phyloP scores from a whole-genome alignment of 2,329 filamentous ascomycete genomes.

The Paecilomyces dactylethromorphus region DNA sequence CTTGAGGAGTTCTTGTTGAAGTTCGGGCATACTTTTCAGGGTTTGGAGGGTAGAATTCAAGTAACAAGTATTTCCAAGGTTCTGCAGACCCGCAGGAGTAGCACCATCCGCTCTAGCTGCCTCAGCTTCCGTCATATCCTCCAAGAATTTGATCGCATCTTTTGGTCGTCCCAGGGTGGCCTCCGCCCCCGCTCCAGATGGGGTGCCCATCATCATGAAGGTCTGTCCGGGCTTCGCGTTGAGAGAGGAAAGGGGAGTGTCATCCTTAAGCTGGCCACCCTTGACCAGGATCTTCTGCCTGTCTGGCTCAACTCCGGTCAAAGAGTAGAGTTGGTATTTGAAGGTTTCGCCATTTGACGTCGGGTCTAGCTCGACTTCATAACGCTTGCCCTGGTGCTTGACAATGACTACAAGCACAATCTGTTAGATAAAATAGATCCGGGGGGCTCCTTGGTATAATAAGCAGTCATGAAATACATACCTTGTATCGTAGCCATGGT shows the following conservation, averaged over 20 bases:
- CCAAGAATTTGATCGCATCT: conserved; percentile 78
- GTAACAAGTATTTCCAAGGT: conserved; percentile 97
- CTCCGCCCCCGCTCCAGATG: conserved; percentile 56
- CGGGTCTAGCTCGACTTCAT: conserved; percentile 87
- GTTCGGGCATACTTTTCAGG: conserved; percentile 79
- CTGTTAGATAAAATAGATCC: too few relatives aligned
- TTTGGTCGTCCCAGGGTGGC: conserved; percentile 63
- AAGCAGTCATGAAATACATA: conserved; percentile 35
- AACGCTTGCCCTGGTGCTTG: conserved; percentile 91
- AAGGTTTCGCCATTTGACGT: conserved; percentile 81
- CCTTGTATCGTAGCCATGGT: conserved; percentile 53
- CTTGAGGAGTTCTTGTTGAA: conserved; percentile 68
- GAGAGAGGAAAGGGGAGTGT: conserved; percentile 76
- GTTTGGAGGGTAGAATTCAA: conserved; percentile 96
- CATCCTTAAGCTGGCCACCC: conserved; percentile 91
- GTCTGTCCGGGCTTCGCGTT: conserved; percentile 77
- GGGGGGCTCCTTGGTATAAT: too few relatives aligned
- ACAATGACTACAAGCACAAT: conserved; percentile 64
- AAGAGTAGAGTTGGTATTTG: conserved; percentile 90
- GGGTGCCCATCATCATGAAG: conserved; percentile 96
- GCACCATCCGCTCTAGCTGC: conserved; percentile 75
- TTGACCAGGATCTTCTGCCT: conserved; percentile 95
- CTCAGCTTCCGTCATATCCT: conserved; percentile 97
- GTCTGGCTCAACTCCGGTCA: conserved; percentile 92
- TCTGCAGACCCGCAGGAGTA: conserved; percentile 79